Conservation (phyloP, 1,139 yeast genomes). For the Taphrina wiesneri region DNA sequence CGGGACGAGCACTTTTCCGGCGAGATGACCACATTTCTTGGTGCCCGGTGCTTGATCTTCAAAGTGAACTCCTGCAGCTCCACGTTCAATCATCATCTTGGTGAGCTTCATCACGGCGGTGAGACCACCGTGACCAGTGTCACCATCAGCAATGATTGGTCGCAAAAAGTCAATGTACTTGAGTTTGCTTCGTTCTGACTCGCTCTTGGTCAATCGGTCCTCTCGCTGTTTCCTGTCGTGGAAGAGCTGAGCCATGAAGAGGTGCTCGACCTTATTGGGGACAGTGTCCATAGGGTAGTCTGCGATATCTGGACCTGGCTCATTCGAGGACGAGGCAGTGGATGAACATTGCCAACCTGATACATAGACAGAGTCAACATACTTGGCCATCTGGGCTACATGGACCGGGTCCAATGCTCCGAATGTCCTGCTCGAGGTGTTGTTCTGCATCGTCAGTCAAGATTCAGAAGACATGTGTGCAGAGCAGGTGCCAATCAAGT, state of each 20-base stretch:
- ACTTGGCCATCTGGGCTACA: conserved; percentile 93
- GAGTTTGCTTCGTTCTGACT: conserved; percentile 62
- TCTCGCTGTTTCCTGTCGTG: conserved; percentile 96
- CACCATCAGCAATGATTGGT: conserved; percentile 96
- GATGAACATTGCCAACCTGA: conserved; percentile 99
- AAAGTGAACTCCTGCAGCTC: conserved; percentile 98
- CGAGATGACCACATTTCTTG: conserved; percentile 97
- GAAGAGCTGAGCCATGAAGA: conserved; percentile 94
- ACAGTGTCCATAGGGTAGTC: conserved; percentile 99
- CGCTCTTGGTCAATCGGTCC: conserved; percentile 66
- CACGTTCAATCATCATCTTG: conserved; percentile 94
- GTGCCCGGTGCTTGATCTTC: conserved; percentile 99
- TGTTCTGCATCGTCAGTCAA: conserved; percentile 1
- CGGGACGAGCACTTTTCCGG: conserved; percentile 96
- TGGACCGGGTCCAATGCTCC: conserved; percentile 98
- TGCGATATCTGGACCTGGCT: conserved; percentile 97
- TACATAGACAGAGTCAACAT: conserved; percentile 85
- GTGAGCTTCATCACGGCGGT: conserved; percentile 95
- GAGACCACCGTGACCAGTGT: conserved; percentile 98
- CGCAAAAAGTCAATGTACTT: conserved; percentile 75
- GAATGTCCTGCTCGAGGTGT: conserved; percentile 80
- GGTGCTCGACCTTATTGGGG: conserved; percentile 95
- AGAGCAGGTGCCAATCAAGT: not conserved
- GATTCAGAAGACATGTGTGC: not conserved
- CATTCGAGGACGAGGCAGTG: conserved; percentile 94